These are phyloP conservation scores for Boletus vermiculosoides DNA, from an alignment of 768 basidiomycete species.

Conservation along the genomic window DNA sequence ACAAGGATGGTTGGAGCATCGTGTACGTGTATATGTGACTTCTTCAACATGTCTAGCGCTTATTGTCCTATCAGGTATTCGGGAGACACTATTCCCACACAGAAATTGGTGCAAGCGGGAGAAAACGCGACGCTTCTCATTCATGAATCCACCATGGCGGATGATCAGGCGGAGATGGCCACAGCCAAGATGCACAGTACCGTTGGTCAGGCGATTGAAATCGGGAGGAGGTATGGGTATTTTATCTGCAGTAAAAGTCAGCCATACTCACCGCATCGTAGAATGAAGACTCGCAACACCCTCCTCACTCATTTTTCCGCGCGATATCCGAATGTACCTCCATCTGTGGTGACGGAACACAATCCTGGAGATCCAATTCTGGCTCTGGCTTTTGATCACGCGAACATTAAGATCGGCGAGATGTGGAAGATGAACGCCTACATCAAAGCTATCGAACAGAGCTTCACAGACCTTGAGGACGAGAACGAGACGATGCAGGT, in stretches of 20 bases:
- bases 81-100: conserved; percentile 82
- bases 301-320: conserved; percentile 97
- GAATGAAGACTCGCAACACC: conserved; percentile 82
- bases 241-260: background rate
- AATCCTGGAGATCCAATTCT: conserved; percentile 44
- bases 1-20: conserved; percentile 54
- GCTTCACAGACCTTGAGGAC: conserved; percentile 52
- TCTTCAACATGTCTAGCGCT: background rate
- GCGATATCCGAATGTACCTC: conserved; percentile 85
- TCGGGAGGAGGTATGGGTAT: conserved; percentile 61
- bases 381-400: conserved; percentile 80
- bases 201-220: conserved; percentile 79
- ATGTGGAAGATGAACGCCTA: conserved; percentile 89
- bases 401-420: conserved; percentile 65
- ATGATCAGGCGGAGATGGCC: conserved; percentile 77
- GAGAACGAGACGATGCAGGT: conserved; percentile 32
- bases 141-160: conserved; percentile 92
- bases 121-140: conserved; percentile 75
- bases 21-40: conserved; percentile 29
- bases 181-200: conserved; percentile 83
- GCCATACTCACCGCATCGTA: conserved; percentile 28
- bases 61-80: conserved; percentile 63
- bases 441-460: conserved; percentile 64
- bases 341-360: conserved; percentile 31
- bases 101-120: conserved; percentile 64